A percentile compares a stretch with the other conserved stretches of the same genome.
phyloP scores from a whole-genome alignment of 352 stramenopile species.

The Globisporangium iwayamae region DNA sequence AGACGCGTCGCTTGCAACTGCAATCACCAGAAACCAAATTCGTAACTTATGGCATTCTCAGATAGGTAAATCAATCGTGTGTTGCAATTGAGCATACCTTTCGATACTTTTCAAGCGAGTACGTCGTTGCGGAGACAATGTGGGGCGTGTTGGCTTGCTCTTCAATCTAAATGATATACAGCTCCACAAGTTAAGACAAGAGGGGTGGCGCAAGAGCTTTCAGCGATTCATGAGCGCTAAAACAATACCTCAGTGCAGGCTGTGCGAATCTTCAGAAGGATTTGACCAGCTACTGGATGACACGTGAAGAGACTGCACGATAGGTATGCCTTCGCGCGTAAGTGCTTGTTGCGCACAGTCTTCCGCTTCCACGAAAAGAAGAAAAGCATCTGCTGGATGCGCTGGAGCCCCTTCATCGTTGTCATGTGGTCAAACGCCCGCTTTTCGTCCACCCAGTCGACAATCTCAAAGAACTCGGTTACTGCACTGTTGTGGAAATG shows the following conservation, averaged over 20 bases:
- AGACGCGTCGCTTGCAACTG: conserved; percentile 22
- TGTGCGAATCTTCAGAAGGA: conserved; percentile 34
- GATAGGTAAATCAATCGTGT: neutral
- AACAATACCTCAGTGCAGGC: conserved; percentile 24
- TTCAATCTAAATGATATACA: conserved; percentile 15
- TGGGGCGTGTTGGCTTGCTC: neutral
- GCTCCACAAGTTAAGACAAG: neutral
- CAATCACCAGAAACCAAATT: neutral
- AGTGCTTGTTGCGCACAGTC: conserved; percentile 36
- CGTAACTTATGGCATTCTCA: neutral
- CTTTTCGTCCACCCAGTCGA: conserved; percentile 64
- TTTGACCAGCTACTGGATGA: conserved; percentile 26
- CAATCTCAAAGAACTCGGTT: conserved; percentile 51
- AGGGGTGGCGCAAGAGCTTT: neutral
- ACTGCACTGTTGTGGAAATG: conserved; percentile 36
- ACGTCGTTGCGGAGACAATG: neutral
- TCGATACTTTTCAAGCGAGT: conserved; percentile 10
- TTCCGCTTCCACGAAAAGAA: conserved; percentile 74
- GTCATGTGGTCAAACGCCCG: conserved; percentile 72
- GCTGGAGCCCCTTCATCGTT: conserved; percentile 50
- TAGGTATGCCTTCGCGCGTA: conserved; percentile 31
- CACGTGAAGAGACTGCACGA: conserved; percentile 52
- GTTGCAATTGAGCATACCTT: conserved; percentile 1
- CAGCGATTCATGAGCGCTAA: neutral
- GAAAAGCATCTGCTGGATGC: conserved; percentile 69